Percentiles rank a stretch among this genome's conserved stretches.
Conservation (phyloP, 106 monocot species). For the Allium sativum region DNA sequence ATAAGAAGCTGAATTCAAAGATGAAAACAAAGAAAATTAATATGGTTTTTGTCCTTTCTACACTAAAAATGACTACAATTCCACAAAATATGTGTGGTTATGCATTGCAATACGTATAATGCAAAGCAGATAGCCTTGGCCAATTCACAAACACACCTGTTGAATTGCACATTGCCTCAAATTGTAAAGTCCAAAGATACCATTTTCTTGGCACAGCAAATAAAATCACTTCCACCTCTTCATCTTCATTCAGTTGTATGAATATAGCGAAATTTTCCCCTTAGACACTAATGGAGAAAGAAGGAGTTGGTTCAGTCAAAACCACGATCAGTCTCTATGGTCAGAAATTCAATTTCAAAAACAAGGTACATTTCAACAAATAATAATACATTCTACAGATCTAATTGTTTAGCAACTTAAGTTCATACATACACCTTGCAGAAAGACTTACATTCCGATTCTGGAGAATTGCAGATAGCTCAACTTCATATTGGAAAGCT, state of each 20-base stretch:
- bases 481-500: slow-evolving; percentile 12
- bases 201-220: neutral
- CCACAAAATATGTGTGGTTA: slow-evolving; percentile 3
- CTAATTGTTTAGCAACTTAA: neutral
- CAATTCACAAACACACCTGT: slow-evolving; percentile 1
- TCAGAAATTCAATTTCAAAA: slow-evolving; percentile 1
- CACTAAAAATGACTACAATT: neutral
- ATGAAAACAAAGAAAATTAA: too few species aligned
- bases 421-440: neutral
- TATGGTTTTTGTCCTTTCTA: too few species aligned
- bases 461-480: slow-evolving; percentile 14
- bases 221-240: neutral
- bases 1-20: too few species aligned
- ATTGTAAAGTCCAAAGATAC: neutral
- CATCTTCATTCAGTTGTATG: neutral
- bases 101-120: neutral
- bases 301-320: slow-evolving; percentile 20
- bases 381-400: neutral
- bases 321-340: slow-evolving; percentile 31
- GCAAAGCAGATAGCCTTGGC: slow-evolving; percentile 4
- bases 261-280: neutral
- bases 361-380: slow-evolving; percentile 2
- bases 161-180: neutral
- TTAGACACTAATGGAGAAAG: slow-evolving; percentile 2
- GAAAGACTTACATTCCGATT: slow-evolving; percentile 11